Percentiles rank a stretch among this genome's conserved stretches.
phyloP scores from a whole-genome alignment of 2,329 filamentous ascomycete species.

The Tolypocladium guangdongense region DNA sequence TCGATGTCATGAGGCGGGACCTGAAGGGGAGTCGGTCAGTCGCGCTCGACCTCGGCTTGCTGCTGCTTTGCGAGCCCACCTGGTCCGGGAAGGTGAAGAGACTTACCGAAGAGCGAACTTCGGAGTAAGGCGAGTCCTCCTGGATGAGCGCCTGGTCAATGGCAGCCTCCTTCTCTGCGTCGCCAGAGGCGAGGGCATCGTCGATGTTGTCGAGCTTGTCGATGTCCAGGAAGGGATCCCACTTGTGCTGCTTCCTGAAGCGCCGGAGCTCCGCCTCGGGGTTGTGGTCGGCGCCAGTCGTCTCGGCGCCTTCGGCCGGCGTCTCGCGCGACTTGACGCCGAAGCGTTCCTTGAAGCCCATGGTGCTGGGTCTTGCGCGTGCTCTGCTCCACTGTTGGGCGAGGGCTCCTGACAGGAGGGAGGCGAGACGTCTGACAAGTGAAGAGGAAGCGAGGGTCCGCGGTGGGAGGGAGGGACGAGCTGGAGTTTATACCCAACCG shows the following conservation, averaged over 20 bases:
- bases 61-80: background rate
- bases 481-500: slow-evolving; percentile 4
- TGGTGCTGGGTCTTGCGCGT: slow-evolving; percentile 3
- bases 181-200: slow-evolving; percentile 29
- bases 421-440: background rate
- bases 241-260: slow-evolving; percentile 39
- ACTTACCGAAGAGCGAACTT: slow-evolving; percentile 15
- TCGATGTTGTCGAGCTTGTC: slow-evolving; percentile 42
- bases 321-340: slow-evolving; percentile 7
- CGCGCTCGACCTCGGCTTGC: background rate
- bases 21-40: slow-evolving; percentile 3
- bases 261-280: slow-evolving; percentile 22
- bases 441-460: background rate
- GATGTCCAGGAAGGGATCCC: slow-evolving; percentile 45
- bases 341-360: slow-evolving; percentile 12
- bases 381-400: background rate
- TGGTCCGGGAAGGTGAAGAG: background rate
- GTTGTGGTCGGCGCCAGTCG: slow-evolving; percentile 7
- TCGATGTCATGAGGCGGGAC: slow-evolving; percentile 36
- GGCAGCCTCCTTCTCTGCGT: slow-evolving; percentile 32
- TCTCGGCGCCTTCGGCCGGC: slow-evolving; percentile 6
- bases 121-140: slow-evolving; percentile 35
- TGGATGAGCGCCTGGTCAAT: slow-evolving; percentile 36
- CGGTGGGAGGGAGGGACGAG: background rate
- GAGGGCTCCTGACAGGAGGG: background rate